Base-by-base conservation (phyloP, 768 basidiomycete species). In the Lentinula aciculospora region DNA sequence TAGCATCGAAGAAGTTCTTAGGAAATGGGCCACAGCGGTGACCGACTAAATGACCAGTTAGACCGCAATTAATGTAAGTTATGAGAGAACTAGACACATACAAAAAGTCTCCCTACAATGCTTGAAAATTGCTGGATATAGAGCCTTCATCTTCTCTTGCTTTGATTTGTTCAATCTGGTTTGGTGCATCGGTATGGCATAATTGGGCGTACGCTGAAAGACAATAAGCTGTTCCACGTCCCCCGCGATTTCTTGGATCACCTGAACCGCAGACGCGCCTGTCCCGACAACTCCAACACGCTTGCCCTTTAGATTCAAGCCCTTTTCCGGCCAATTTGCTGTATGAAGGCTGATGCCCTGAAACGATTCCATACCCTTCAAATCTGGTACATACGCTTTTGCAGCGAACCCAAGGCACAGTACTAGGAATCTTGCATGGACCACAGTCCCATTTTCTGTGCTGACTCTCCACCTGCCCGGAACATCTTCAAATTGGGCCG, bases 201-300 rank as follows among this genome's bases (percentile, higher is more conserved):
- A 32, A 27, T 58, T 58, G 27, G 58, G 60, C 3, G 36, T 56
- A 44, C 60, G 60, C 15, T 63, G 60, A 46, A 63, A 63, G 12
- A 63, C 48, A 3, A 58, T 59, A 48, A 63, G 60, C 17, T 63
- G 57, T 4, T 27, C 40, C 7, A 46, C 57, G 7, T 48, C 40
- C 9, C n/a, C 9, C 25, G 51, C 55, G 17, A 48, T 50, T 48
- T 56, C 60, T 46, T 63, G 61, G 15, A 59, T 61, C n/a, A 47
- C 46, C 46, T 47, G 62, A 5, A 64, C 62, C 3, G 59, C 63
- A n/a, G 44, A 56, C 1, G 63, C 56, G 5, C 63, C 63, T 19
- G 59, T 63, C 19, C 61, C 56, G n/a, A 57, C 39, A 2, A 57
- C 29, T 3, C 56, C 56, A 1, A 57, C 56, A 49, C 56, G 56